These are phyloP conservation scores for Penicillium sp. DNA, from an alignment of 2,329 filamentous ascomycete genomes.

Conservation along the genomic window DNA sequence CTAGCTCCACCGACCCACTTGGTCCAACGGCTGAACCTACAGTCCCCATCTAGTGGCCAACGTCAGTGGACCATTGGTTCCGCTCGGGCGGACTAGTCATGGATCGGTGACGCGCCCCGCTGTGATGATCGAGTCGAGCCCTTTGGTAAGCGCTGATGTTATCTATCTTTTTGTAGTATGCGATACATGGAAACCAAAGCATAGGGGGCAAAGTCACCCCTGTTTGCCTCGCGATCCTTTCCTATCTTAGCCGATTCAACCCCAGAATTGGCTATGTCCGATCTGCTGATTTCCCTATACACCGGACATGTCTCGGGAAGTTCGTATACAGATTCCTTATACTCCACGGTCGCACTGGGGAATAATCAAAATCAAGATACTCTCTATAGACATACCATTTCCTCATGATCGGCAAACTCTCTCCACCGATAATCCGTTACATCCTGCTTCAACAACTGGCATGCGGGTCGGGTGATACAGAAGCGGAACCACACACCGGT, in stretches of 20 bases:
- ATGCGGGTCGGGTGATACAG: slow-evolving; percentile 26
- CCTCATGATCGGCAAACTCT: slow-evolving; percentile 18
- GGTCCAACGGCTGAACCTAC: slow-evolving; percentile 27
- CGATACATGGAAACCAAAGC: too few species aligned
- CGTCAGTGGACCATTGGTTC: slow-evolving; percentile 22
- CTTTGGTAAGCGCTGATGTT: background rate
- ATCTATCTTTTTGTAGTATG: too few species aligned
- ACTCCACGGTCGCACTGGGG: background rate
- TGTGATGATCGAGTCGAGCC: slow-evolving; percentile 26
- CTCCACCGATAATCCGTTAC: slow-evolving; percentile 3
- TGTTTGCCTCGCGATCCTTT: slow-evolving; percentile 21
- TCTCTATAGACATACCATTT: background rate
- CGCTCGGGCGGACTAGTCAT: slow-evolving; percentile 21
- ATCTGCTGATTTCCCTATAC: background rate
- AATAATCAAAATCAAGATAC: slow-evolving; percentile 3
- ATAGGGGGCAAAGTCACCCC: slow-evolving; percentile 4
- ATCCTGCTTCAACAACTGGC: slow-evolving; percentile 19
- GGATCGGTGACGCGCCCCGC: slow-evolving; percentile 28
- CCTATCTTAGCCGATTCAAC: slow-evolving; percentile 13
- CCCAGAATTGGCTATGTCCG: slow-evolving; percentile 18
- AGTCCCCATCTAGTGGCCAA: slow-evolving; percentile 16
- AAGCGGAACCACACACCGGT: slow-evolving; percentile 5
- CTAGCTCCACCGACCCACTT: slow-evolving; percentile 20
- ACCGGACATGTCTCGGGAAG: background rate
- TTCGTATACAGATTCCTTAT: background rate